Evolutionary conservation across 176 grass and related monocot genomes (phyloP).

Genomic region (Stipa capillata): DNA sequence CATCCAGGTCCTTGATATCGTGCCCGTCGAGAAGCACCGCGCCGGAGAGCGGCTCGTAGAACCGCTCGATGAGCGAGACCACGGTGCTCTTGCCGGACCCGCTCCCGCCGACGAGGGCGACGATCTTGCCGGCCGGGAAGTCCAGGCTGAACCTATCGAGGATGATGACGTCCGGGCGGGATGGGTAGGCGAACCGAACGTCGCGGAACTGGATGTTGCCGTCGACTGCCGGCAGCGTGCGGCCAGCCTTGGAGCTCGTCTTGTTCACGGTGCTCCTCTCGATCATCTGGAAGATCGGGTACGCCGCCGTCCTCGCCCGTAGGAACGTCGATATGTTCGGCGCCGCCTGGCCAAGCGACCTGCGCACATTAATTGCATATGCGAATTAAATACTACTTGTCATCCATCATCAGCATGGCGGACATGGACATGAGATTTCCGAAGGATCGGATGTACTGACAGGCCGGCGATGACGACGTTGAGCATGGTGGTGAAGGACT

Average conservation of each 20-base stretch:
- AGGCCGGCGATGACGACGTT: conserved; percentile 85
- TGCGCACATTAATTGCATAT: not conserved
- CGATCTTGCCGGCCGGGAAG: conserved; percentile 77
- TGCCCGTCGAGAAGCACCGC: conserved; percentile 54
- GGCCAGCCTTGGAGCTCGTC: conserved; percentile 44
- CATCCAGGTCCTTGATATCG: conserved; percentile 69
- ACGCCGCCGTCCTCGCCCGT: conserved; percentile 65
- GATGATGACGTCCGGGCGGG: conserved; percentile 74
- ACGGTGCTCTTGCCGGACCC: conserved; percentile 97
- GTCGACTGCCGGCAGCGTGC: conserved; percentile 42
- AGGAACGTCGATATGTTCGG: conserved; percentile 89
- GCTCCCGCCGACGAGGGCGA: conserved; percentile 79
- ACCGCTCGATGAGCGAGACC: conserved; percentile 89
- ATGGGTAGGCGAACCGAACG: conserved; percentile 79
- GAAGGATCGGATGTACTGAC: conserved; percentile 30
- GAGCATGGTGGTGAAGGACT: conserved; percentile 97
- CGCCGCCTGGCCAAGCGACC: conserved; percentile 79
- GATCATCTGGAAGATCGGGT: conserved; percentile 97
- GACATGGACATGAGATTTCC: not conserved
- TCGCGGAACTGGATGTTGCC: conserved; percentile 66
- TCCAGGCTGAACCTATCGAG: conserved; percentile 61
- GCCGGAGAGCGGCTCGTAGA: conserved; percentile 78
- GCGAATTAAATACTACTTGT: not conserved
- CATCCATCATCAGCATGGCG: not conserved
- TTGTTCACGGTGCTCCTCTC: conserved; percentile 67